Base-by-base conservation (phyloP, 2,329 filamentous ascomycete genomes). In the Colletotrichum liaoningense region DNA sequence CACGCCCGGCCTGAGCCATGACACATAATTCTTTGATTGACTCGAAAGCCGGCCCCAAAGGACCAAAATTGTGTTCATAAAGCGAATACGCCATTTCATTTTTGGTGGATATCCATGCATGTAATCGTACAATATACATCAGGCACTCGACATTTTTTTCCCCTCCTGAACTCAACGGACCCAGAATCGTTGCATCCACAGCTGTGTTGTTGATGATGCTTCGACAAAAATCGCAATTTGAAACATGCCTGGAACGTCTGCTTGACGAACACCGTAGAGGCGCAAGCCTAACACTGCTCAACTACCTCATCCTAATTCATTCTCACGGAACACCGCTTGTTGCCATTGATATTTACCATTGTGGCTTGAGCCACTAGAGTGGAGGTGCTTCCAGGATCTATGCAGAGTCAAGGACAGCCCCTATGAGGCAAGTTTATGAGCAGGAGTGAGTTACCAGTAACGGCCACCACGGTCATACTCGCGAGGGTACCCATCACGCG, bases 391-490 rank as follows among this genome's bases (percentile, higher is more conserved):
- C 71, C 67, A 71, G 33, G 16, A 72, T 74, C 72, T 74, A 64
- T 68, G 64, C 59, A 75, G 65, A 60, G 74, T 75, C 74, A 75
- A 75, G 72, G 74, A 74, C 72, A 74, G 67, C 67, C 67, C 71
- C 62, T 42, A 26, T 57, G 60, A 73, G 72, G 68, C 63, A 73
- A 74, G 30, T 6, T 16, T 69, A 42, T 63, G 30, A 73, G 66
- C 46, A 64, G 66, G 63, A 73, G 56, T 73, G 65, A 82, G 80
- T 85, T 86, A 87, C 85, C 85, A 88, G 82, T 88, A 88, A 75
- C 85, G 85, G 74, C 85, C 84, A 76, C 86, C 83, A 76, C 86
- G 84, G 46, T 87, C 84, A 78, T 89, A 89, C 63, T 88, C 87
- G 72, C 86, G 86, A 64, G 83, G 78, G 76, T 86, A 86, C 35